Percentiles rank a stretch among this genome's conserved stretches.
Evolutionary conservation across 2,329 filamentous ascomycete genomes (phyloP).

Genomic region (Arthrobotrys pseudoclavata): DNA sequence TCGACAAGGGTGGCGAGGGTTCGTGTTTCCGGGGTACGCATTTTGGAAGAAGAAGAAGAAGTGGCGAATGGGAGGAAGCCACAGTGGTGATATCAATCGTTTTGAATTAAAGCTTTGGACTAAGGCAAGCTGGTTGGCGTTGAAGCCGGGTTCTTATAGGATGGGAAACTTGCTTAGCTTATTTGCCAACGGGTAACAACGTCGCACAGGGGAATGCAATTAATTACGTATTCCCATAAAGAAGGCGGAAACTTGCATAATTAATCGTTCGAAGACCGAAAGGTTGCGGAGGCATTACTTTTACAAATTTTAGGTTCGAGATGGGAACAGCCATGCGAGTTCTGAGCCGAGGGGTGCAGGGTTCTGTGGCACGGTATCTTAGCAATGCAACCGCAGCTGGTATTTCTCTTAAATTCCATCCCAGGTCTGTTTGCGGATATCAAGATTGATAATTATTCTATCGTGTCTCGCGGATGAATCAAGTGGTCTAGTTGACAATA

Average conservation of each 20-base stretch:
- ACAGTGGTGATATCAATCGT: neutral
- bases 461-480: neutral
- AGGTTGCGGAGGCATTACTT: constrained; percentile 3
- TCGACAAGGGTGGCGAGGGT: neutral
- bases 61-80: neutral
- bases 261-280: neutral
- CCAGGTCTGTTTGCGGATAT: neutral
- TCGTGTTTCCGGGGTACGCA: constrained; percentile 10
- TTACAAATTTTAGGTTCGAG: neutral
- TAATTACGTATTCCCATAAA: neutral
- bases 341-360: neutral
- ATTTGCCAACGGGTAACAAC: neutral
- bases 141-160: constrained; percentile 9
- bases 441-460: too few species aligned
- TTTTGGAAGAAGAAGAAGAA: neutral
- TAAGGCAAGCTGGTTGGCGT: neutral
- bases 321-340: neutral
- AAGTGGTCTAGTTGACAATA: constrained; percentile 1
- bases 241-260: neutral
- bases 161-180: neutral
- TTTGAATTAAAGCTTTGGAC: neutral
- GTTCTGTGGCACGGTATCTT: neutral
- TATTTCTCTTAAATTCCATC: neutral
- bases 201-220: neutral
- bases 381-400: neutral